Evolutionary conservation across 768 basidiomycete species (phyloP).

Genomic region (Sporobolomyces pararoseus): DNA sequence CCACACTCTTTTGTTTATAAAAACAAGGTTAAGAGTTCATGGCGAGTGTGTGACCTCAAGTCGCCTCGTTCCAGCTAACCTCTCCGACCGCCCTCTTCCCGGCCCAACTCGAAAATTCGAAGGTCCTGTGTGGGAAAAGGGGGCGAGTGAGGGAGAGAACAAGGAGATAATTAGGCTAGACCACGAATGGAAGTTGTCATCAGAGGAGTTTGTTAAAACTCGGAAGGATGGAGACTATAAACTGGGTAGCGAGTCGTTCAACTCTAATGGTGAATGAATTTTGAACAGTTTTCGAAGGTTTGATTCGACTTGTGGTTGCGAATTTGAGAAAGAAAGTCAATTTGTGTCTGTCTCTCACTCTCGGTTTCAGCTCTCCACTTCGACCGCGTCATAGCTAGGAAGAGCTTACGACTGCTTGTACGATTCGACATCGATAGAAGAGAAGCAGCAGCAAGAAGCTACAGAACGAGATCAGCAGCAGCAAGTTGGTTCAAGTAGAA

Average conservation of each 20-base stretch:
- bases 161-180: not conserved
- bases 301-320: not conserved
- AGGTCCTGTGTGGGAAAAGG: conserved; percentile 14
- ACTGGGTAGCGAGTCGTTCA: not conserved
- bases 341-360: too few species aligned
- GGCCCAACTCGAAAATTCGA: not conserved
- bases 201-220: conserved; percentile 24
- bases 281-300: not conserved
- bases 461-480: too few species aligned
- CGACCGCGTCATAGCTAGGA: too few species aligned
- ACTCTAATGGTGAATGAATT: not conserved
- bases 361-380: too few species aligned
- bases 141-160: not conserved
- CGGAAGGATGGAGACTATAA: conserved; percentile 12
- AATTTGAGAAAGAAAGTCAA: too few species aligned
- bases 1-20: conserved; percentile 15
- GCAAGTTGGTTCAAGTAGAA: too few species aligned
- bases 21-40: conserved; percentile 23
- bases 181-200: conserved; percentile 16
- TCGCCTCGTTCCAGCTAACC: not conserved
- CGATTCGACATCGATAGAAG: too few species aligned
- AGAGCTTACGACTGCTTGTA: too few species aligned
- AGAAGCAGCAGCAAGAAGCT: too few species aligned
- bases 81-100: conserved; percentile 9
- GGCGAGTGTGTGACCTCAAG: conserved; percentile 16